Evolutionary conservation across 768 basidiomycete species (phyloP).

Genomic region (Mycena latifolia): DNA sequence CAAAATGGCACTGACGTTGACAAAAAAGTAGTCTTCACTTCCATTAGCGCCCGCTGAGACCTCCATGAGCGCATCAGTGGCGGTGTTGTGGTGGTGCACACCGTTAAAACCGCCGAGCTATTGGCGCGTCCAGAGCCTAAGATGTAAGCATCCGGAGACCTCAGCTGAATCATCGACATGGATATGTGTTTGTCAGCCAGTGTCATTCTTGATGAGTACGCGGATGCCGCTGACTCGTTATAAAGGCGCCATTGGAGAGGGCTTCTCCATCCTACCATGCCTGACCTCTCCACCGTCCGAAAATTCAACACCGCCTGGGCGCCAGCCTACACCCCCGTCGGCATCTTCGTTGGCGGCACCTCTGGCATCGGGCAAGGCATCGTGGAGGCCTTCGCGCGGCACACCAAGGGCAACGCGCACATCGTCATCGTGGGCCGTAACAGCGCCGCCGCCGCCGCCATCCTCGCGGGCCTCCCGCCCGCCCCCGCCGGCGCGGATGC

Average conservation of each 20-base stretch:
- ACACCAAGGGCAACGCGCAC: slow-evolving; percentile 62
- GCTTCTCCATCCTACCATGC: slow-evolving; percentile 21
- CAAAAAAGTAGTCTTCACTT: too few relatives aligned
- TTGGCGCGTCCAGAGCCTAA: neutral
- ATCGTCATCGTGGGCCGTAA: slow-evolving; percentile 69
- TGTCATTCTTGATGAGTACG: neutral
- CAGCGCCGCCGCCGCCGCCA: slow-evolving; percentile 56
- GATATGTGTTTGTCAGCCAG: slow-evolving; percentile 1
- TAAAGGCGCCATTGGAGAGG: slow-evolving; percentile 11
- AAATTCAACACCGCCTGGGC: slow-evolving; percentile 48
- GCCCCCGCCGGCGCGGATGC: slow-evolving; percentile 27
- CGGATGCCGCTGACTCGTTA: slow-evolving; percentile 10
- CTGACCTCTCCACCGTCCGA: slow-evolving; percentile 40
- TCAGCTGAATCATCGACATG: slow-evolving; percentile 16
- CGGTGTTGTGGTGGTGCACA: too few relatives aligned
- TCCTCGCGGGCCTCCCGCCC: slow-evolving; percentile 57
- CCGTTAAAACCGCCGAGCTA: too few relatives aligned
- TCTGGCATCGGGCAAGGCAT: slow-evolving; percentile 63
- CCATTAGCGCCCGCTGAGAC: too few relatives aligned
- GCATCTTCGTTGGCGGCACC: slow-evolving; percentile 60
- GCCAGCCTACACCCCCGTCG: slow-evolving; percentile 42
- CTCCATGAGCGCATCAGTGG: too few relatives aligned
- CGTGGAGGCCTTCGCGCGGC: slow-evolving; percentile 57
- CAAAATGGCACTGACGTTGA: too few relatives aligned
- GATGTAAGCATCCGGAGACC: neutral